phyloP scores from a whole-genome alignment of 2,329 filamentous ascomycete genomes.

The Penicillium sp. region DNA sequence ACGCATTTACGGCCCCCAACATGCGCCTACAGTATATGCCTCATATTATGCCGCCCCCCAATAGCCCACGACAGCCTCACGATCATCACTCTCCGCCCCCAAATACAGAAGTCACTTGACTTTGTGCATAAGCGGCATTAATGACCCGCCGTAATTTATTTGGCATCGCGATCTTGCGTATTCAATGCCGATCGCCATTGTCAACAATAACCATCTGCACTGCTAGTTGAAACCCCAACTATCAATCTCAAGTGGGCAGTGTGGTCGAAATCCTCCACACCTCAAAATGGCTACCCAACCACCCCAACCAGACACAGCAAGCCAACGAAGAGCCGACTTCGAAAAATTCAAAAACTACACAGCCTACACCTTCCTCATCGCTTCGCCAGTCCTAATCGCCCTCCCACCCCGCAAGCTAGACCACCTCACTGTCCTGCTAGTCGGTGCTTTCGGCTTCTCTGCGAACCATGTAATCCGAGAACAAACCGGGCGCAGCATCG shows the following conservation, averaged over 20 bases:
- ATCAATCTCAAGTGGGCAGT: not conserved
- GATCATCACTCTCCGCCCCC: not conserved
- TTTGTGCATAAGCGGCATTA: not conserved
- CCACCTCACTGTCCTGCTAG: constrained; percentile 38
- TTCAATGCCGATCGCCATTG: not conserved
- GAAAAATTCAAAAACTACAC: constrained; percentile 42
- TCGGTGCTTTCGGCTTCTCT: constrained; percentile 41
- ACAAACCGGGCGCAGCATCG: constrained; percentile 34
- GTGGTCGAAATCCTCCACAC: not conserved
- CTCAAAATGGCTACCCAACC: constrained; percentile 14
- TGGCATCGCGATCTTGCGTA: not conserved
- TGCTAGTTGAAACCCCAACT: not conserved
- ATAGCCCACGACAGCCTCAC: not conserved
- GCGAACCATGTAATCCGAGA: constrained; percentile 41
- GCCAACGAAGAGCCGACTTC: constrained; percentile 37
- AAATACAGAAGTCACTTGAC: not conserved
- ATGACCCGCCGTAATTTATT: not conserved
- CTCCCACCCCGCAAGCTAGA: constrained; percentile 42
- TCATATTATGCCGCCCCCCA: not conserved
- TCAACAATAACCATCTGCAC: not conserved
- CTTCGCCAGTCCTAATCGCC: constrained; percentile 32
- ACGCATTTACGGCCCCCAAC: not conserved
- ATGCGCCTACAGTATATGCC: not conserved
- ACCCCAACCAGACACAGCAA: constrained; percentile 8
- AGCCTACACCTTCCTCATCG: constrained; percentile 39